Conservation (phyloP, 106 monocot genomes). For the Allium fistulosum region DNA sequence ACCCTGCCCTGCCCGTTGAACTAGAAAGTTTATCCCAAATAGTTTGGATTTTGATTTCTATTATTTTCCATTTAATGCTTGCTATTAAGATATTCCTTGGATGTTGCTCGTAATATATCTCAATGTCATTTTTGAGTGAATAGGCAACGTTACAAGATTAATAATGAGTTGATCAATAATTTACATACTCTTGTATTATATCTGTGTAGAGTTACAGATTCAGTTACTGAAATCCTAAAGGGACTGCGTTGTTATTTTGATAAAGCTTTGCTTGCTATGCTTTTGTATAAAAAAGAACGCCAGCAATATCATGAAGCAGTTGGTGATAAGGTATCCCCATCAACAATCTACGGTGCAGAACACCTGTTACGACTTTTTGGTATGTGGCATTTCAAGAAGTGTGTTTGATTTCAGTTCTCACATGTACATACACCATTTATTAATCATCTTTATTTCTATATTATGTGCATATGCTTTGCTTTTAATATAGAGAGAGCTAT, state of each 20-base stretch:
- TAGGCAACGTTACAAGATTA: not conserved
- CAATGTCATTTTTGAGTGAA: too few species aligned
- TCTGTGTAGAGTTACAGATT: conserved; percentile 62
- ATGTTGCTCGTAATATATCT: too few species aligned
- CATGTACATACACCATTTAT: not conserved
- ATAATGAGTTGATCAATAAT: not conserved
- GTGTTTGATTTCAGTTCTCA: too few species aligned
- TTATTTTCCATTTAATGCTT: too few species aligned
- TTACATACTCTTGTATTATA: not conserved
- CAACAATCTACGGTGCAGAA: conserved; percentile 91
- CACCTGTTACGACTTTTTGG: conserved; percentile 94
- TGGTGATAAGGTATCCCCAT: conserved; percentile 63
- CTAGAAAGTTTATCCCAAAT: too few species aligned
- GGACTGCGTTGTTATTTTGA: conserved; percentile 90
- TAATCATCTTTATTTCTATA: not conserved
- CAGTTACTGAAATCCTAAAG: conserved; percentile 79
- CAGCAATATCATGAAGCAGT: conserved; percentile 75
- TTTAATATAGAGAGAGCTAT: not conserved
- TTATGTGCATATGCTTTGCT: not conserved
- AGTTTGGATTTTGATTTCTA: too few species aligned
- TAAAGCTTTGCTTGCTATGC: conserved; percentile 77
- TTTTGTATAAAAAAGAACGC: conserved; percentile 88
- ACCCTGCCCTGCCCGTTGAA: too few species aligned
- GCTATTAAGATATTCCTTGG: too few species aligned
- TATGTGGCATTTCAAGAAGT: conserved; percentile 10